Conservation (phyloP, 768 basidiomycete species). For the Piloderma croceum region DNA sequence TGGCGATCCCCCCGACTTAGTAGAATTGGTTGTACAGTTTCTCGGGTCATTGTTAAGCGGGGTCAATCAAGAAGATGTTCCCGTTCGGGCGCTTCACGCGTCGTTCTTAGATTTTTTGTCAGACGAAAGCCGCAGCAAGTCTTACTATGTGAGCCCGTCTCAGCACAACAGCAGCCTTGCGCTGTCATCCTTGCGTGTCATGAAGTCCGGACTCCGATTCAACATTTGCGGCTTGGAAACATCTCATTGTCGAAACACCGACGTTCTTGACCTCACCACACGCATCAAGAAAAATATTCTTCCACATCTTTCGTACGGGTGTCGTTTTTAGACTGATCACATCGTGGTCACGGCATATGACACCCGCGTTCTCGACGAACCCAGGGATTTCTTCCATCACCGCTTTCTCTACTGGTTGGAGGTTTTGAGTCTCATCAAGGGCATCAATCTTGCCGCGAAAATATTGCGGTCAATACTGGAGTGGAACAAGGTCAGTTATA, state of each 20-base stretch:
- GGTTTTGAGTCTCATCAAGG: slow-evolving; percentile 19
- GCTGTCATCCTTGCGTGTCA: slow-evolving; percentile 17
- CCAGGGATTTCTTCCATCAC: slow-evolving; percentile 18
- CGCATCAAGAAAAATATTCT: slow-evolving; percentile 21
- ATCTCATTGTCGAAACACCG: too few relatives aligned
- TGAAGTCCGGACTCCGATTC: slow-evolving; percentile 27
- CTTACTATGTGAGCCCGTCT: too few relatives aligned
- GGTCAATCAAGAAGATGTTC: slow-evolving; percentile 19
- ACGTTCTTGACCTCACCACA: slow-evolving; percentile 19
- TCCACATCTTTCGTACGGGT: slow-evolving; percentile 23
- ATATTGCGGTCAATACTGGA: slow-evolving; percentile 1
- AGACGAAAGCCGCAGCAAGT: slow-evolving; percentile 16
- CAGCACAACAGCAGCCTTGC: slow-evolving; percentile 15
- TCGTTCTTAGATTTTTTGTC: slow-evolving; percentile 32
- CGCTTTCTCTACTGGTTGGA: slow-evolving; percentile 22
- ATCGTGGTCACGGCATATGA: slow-evolving; percentile 4
- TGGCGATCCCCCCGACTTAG: background rate
- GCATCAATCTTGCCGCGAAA: slow-evolving; percentile 6
- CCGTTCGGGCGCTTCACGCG: too few relatives aligned
- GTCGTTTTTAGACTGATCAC: slow-evolving; percentile 29
- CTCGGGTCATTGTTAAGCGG: slow-evolving; percentile 16
- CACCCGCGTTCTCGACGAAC: slow-evolving; percentile 2
- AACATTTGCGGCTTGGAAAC: slow-evolving; percentile 31
- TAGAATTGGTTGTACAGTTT: slow-evolving; percentile 8
- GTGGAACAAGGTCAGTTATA: slow-evolving; percentile 6